Evolutionary conservation across 768 basidiomycete species (phyloP), one percentile per base, ranked within the genome.

Genomic region (Tephrocybe rancida): DNA sequence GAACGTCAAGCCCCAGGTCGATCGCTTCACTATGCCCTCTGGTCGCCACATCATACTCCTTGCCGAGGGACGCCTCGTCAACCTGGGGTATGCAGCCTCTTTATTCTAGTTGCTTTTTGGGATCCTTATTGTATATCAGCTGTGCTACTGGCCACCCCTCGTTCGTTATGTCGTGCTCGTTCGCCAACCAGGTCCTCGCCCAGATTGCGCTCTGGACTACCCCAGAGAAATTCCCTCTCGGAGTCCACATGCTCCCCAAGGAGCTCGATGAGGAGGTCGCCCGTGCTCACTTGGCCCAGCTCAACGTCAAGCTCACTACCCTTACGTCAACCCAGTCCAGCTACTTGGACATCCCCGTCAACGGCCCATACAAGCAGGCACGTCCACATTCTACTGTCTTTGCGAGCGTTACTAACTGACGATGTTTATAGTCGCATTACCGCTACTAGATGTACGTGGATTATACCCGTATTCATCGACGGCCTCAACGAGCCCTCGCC

Each of bases 91-190:
- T 37, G 83, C 71, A 58, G 39, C 71, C 61, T 44, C 24, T 5
- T 44, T 5, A 32, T 35, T 29, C 53, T 38, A 29, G 1, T 41
- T 14, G 18, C 48, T 19, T 27, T 39, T 25, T 52, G 3, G 29
- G 7, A 29, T 55, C 58, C 61, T 42, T 59, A 46, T 24, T 2
- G 27, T 21, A 19, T 38, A 9, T 50, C 18, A 90, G 88, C 50
- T 98, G 96, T 73, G 96, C 94, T 35, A 98, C 96, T 62, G 96
- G 96, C 52, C 96, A 99, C 75, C 96, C 97, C 30, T 98, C 96
- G 39, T 98, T 95, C 75, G 97, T 99, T 77, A 99, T 99, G 97
- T 98, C 96, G 16, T 98, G 95, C 82, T 99, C 97, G 38, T 99
- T 99, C 81, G 76, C 93, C 69, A 99, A 99, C 84, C 97, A 99